Evolutionary conservation across 441 rosid genomes (phyloP), one percentile per base, ranked within the genome.

Genomic region (Macaranga tanarius): DNA sequence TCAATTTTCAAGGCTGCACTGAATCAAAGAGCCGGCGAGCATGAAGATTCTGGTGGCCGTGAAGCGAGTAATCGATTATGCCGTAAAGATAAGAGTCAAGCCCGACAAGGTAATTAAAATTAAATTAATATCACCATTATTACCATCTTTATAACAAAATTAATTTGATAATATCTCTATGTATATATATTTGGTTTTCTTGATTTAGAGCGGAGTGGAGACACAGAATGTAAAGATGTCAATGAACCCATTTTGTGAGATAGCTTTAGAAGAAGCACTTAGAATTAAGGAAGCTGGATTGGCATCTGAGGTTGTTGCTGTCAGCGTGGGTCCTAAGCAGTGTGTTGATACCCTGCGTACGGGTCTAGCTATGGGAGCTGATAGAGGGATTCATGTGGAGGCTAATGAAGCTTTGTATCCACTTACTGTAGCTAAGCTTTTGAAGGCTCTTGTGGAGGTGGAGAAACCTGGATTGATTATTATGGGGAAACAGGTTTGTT

Each of bases 221-320:
- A 92, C 97, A 59, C 85, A 85, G 67, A 94, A 90, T 74, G 95
- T 94, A 73, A 94, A 92, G 85, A 94, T 94, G 99, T 94, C 99
- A 60, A 94, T 94, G 95, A 94, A 94, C 76, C 99, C 97, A 4
- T 94, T 94, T 77, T 92, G 99, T 75, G 97, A 94, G 86, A 92
- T 94, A 56, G 99, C 97, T 0, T 69, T 94, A 45, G 99, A 92
- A 63, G 97, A 94, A 81, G 97, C 99, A 16, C 85, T 94, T 54
- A 84, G 91, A 62, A 90, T 94, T 75, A 94, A 82, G 84, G 97
- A 92, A 77, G 84, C 92, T 0, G 97, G 97, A 26, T 58, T 90
- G 65, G 95, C 95, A 2, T 82, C 87, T 67, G 97, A 94, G 80
- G 95, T 94, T 15, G 79, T 92, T 26, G 99, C 97, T 6, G 91